These are phyloP conservation scores for Ophiostoma perfectum DNA, from an alignment of 2,329 filamentous ascomycete species.

Conservation along the genomic window DNA sequence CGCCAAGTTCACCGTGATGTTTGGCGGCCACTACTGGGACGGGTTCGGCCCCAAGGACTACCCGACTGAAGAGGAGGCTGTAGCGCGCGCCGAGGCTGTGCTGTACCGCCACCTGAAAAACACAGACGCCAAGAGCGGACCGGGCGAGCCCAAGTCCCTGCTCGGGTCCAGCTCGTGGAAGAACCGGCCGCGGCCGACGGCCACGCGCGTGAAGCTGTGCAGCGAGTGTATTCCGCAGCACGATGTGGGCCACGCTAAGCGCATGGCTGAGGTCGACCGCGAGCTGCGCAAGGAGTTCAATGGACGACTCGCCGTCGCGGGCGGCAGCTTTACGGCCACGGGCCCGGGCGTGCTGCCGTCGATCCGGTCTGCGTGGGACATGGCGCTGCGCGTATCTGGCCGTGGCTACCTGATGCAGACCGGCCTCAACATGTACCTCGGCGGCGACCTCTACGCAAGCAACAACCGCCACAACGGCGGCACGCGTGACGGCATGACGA, in stretches of 20 bases:
- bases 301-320: conserved; percentile 59
- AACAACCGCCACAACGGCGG: neutral
- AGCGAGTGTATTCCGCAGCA: conserved; percentile 86
- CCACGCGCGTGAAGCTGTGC: conserved; percentile 51
- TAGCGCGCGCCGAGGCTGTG: conserved; percentile 63
- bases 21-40: conserved; percentile 91
- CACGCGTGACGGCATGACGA: conserved; percentile 12
- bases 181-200: neutral
- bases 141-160: conserved; percentile 1
- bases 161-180: neutral
- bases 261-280: conserved; percentile 53
- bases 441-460: conserved; percentile 4
- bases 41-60: conserved; percentile 40
- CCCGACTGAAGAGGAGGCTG: conserved; percentile 61
- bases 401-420: conserved; percentile 21
- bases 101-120: conserved; percentile 63
- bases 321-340: conserved; percentile 49
- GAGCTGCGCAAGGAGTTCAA: conserved; percentile 53
- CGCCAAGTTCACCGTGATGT: conserved; percentile 88
- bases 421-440: conserved; percentile 7
- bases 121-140: neutral
- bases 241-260: conserved; percentile 65
- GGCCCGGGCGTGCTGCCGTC: conserved; percentile 48
- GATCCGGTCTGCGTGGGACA: conserved; percentile 46
- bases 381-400: conserved; percentile 38